Conservation (phyloP, 2,329 filamentous ascomycete genomes). For the Tolypocladium cylindrosporum region DNA sequence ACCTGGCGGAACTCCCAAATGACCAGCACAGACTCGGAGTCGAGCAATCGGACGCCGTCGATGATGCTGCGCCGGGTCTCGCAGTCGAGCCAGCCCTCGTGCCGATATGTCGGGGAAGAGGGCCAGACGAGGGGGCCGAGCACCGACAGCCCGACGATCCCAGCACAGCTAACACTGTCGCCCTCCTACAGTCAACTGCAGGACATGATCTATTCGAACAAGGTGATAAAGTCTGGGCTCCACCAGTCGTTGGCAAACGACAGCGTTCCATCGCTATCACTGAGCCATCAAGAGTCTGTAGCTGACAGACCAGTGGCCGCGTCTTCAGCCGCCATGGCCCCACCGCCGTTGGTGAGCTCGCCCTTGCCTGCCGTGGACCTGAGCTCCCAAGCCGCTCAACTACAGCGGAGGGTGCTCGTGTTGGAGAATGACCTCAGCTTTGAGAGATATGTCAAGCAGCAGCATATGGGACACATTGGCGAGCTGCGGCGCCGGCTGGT, state of each 20-base stretch:
- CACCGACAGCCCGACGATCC: conserved; percentile 54
- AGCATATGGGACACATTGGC: conserved; percentile 73
- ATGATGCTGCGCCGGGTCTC: conserved; percentile 30
- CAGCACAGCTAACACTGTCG: conserved; percentile 36
- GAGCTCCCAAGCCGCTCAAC: conserved; percentile 36
- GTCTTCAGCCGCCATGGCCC: conserved; percentile 9
- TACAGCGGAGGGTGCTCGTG: conserved; percentile 66
- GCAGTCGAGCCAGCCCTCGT: conserved; percentile 41
- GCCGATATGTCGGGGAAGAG: conserved; percentile 33
- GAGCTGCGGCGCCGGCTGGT: conserved; percentile 67
- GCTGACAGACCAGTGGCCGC: conserved; percentile 26
- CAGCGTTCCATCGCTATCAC: conserved; percentile 42
- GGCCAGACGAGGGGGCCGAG: conserved; percentile 23
- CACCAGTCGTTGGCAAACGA: conserved; percentile 47
- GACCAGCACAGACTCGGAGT: conserved; percentile 33
- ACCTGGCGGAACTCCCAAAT: conserved; percentile 45
- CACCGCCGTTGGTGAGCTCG: conserved; percentile 15
- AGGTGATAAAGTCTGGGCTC: conserved; percentile 44
- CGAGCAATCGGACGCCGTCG: conserved; percentile 26
- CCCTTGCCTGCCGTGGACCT: conserved; percentile 20
- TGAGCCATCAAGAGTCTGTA: conserved; percentile 38
- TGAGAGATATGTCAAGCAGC: conserved; percentile 73
- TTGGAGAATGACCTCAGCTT: conserved; percentile 75
- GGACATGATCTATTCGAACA: conserved; percentile 51
- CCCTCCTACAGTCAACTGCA: conserved; percentile 46